Percentiles rank a stretch among this genome's conserved stretches.
Conservation (phyloP, 1,139 yeast species). For the Zygoascus sp. region DNA sequence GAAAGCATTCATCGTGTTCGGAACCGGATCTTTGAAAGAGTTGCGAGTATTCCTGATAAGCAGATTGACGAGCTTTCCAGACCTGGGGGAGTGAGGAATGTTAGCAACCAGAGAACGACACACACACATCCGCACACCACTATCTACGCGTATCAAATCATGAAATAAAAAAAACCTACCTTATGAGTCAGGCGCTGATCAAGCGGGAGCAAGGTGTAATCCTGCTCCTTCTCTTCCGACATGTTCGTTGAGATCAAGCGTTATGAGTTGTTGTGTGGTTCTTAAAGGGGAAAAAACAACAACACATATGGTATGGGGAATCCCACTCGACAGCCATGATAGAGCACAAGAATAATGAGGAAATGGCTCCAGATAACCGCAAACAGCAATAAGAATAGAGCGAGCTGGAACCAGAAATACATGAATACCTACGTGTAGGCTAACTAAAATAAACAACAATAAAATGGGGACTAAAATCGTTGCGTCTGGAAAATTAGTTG, state of each 20-base stretch:
- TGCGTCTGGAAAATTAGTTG: conserved; percentile 2
- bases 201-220: conserved; percentile 58
- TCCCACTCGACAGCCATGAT: neutral
- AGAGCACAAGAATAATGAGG: too few relatives aligned
- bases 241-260: neutral
- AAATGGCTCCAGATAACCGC: too few relatives aligned
- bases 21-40: conserved; percentile 52
- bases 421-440: too few relatives aligned
- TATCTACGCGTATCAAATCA: neutral
- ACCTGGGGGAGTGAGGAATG: conserved; percentile 29
- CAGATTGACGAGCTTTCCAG: conserved; percentile 89
- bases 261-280: neutral
- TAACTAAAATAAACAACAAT: too few relatives aligned
- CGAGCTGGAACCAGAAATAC: too few relatives aligned
- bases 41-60: conserved; percentile 63
- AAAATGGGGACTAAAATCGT: conserved; percentile 4
- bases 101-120: conserved; percentile 2
- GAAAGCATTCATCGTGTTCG: conserved; percentile 53
- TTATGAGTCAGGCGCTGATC: conserved; percentile 64
- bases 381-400: too few relatives aligned
- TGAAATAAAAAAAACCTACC: too few relatives aligned
- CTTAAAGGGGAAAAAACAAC: conserved; percentile 5
- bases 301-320: neutral
- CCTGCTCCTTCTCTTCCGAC: conserved; percentile 48
- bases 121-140: too few relatives aligned